Conservation (phyloP, 129 eudicot genomes). For the Rutidosis leptorrhynchoides region DNA sequence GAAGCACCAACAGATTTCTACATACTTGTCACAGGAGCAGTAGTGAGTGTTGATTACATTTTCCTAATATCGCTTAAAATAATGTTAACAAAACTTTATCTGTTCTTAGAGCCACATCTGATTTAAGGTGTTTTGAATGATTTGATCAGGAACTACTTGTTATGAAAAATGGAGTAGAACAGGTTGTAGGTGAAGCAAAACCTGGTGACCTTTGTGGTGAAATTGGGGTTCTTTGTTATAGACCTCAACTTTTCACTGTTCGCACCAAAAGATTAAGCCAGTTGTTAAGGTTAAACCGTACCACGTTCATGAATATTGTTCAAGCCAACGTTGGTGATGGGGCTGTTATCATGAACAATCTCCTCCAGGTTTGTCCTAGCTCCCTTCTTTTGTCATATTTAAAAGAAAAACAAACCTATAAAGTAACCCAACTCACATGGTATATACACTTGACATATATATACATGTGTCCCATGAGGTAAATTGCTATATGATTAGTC, state of each 20-base stretch:
- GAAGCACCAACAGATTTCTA: conserved; percentile 85
- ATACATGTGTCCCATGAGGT: too few relatives aligned
- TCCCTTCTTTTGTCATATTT: too few relatives aligned
- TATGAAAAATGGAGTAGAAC: conserved; percentile 60
- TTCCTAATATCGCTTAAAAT: too few relatives aligned
- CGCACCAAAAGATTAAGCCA: conserved; percentile 74
- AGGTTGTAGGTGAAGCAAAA: conserved; percentile 50
- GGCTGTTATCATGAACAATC: conserved; percentile 70
- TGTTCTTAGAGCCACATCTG: not conserved
- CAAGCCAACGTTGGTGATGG: conserved; percentile 77
- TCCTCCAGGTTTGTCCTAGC: conserved; percentile 49
- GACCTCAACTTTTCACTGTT: conserved; percentile 68
- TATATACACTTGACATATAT: too few relatives aligned
- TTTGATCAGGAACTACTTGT: conserved; percentile 62
- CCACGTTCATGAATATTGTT: conserved; percentile 53
- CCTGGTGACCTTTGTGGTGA: conserved; percentile 73
- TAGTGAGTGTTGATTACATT: conserved; percentile 41
- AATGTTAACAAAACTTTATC: not conserved
- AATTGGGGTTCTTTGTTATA: conserved; percentile 72
- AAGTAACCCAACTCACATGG: too few relatives aligned
- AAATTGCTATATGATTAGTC: too few relatives aligned
- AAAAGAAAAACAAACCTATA: too few relatives aligned
- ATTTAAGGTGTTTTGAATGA: conserved; percentile 13
- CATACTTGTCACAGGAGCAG: conserved; percentile 74
- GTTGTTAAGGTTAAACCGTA: conserved; percentile 65